Evolutionary conservation across 2,329 filamentous ascomycete genomes (phyloP), one percentile per base, ranked within the genome.

Genomic region (Neoarthrinium moseri): DNA sequence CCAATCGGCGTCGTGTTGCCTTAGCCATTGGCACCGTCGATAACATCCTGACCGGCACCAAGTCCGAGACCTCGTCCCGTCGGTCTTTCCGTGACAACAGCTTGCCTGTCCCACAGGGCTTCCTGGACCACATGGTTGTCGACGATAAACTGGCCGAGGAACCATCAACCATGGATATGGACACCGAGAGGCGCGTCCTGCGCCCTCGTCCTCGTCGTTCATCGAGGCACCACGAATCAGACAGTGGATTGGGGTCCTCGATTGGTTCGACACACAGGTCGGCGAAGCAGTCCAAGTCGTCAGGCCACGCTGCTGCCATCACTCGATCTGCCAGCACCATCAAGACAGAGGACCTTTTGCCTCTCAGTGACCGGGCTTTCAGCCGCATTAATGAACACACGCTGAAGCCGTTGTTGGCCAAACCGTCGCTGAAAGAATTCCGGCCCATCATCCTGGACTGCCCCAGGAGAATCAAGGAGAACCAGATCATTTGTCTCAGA

Each of bases 211-310:
- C 69, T 41, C 76, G 76, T 47, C 77, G 82, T 61, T 70, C 72
- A 49, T 75, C 74, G 34, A 78, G 84, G 61, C 80, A 83, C 60
- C 86, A 91, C 68, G 80, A 81, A 48, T 94, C 89, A 13, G 91
- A 96, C 71, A 95, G 91, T 64, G 91, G 90, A 44, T 75, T 96
- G 52, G 91, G 91, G 43, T 87, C 89, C 34, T 96, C 91, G 33
- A 77, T 96, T 59, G 80, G 75, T 50, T 87, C 81, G 38, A 76
- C 72, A 26, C 72, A 70, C 46, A 74, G 80, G 53, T 78, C 81
- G 62, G 64, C 71, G 54, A 74, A 63, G 46, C 53, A 77, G 24
- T 49, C 59, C 50, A 74, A 72, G 56, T 29, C 53, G 32, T 70
- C 71, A 52, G 62, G 67, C 15, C 65, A 69, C 53, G 69, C 72